Conservation (phyloP, 768 basidiomycete genomes). For the Russula lepida region DNA sequence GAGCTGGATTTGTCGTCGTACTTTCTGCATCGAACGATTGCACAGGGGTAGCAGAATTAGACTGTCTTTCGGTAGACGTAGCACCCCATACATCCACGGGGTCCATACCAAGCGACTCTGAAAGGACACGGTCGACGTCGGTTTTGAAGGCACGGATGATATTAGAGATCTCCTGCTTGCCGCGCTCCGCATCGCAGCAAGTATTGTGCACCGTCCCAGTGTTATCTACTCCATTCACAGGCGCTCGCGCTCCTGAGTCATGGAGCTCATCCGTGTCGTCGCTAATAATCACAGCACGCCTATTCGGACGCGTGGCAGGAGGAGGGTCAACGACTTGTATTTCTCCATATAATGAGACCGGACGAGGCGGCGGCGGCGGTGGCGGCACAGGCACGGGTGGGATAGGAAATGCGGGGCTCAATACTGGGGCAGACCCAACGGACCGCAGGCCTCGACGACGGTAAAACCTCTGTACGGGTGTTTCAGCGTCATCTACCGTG, state of each 20-base stretch:
- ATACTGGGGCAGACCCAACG: slow-evolving; percentile 12
- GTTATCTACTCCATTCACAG: background rate
- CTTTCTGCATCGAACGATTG: background rate
- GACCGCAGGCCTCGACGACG: slow-evolving; percentile 13
- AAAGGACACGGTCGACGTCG: slow-evolving; percentile 43
- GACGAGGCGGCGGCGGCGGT: slow-evolving; percentile 22
- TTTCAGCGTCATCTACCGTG: background rate
- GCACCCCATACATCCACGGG: slow-evolving; percentile 10
- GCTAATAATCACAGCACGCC: background rate
- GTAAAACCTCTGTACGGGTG: slow-evolving; percentile 12
- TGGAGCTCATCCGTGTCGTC: slow-evolving; percentile 5
- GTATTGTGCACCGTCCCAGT: slow-evolving; percentile 8
- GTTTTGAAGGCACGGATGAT: slow-evolving; percentile 45
- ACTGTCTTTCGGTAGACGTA: background rate
- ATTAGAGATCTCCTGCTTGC: slow-evolving; percentile 40
- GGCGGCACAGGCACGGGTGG: slow-evolving; percentile 23
- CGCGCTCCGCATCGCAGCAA: slow-evolving; percentile 40
- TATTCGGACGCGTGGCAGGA: background rate
- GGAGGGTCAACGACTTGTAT: background rate
- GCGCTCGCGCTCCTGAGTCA: background rate
- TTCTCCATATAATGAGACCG: slow-evolving; percentile 9
- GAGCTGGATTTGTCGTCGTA: background rate
- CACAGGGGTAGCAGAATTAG: background rate
- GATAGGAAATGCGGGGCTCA: slow-evolving; percentile 13
- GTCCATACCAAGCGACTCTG: slow-evolving; percentile 30